Percentiles rank a stretch among this genome's conserved stretches.
Evolutionary conservation across 1,139 yeast genomes (phyloP).

Genomic region (Suhomyces choctaworum): DNA sequence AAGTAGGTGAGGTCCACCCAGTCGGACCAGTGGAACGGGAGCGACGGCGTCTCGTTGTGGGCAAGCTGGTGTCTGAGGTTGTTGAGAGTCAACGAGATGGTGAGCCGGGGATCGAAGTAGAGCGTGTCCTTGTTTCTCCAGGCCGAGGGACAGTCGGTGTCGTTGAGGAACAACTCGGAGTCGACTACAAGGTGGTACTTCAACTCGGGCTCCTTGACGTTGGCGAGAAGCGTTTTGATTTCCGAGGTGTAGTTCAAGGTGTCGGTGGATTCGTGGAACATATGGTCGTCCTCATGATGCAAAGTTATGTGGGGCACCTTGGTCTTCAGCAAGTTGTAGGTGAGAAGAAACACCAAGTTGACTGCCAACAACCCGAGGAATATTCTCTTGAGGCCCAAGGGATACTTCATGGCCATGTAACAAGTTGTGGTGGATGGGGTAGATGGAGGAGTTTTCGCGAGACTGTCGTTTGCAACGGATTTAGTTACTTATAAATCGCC

Average conservation of each 20-base stretch:
- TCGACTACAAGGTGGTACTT: conserved; percentile 1
- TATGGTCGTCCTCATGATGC: conserved; percentile 4
- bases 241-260: conserved; percentile 2
- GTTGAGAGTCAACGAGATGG: conserved; percentile 18
- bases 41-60: not conserved
- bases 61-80: conserved; percentile 12
- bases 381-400: conserved; percentile 4
- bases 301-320: conserved; percentile 1
- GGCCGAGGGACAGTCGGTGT: conserved; percentile 14
- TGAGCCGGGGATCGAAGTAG: conserved; percentile 19
- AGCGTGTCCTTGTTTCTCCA: conserved; percentile 15
- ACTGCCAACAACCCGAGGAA: conserved; percentile 5
- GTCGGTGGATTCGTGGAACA: not conserved
- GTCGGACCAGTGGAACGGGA: conserved; percentile 24
- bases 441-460: too few species aligned
- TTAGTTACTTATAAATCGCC: too few species aligned
- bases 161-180: conserved; percentile 10
- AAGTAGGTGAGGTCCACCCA: conserved; percentile 20
- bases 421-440: not conserved
- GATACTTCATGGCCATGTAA: conserved; percentile 1
- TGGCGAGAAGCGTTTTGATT: conserved; percentile 2
- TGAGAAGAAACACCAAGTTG: conserved; percentile 3
- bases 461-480: too few species aligned
- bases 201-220: conserved; percentile 3
- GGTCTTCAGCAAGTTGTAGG: conserved; percentile 3